Percentiles rank a stretch among this genome's conserved stretches.
phyloP scores from a whole-genome alignment of 2,329 filamentous ascomycete genomes.

The Clonostachys rhizophaga region DNA sequence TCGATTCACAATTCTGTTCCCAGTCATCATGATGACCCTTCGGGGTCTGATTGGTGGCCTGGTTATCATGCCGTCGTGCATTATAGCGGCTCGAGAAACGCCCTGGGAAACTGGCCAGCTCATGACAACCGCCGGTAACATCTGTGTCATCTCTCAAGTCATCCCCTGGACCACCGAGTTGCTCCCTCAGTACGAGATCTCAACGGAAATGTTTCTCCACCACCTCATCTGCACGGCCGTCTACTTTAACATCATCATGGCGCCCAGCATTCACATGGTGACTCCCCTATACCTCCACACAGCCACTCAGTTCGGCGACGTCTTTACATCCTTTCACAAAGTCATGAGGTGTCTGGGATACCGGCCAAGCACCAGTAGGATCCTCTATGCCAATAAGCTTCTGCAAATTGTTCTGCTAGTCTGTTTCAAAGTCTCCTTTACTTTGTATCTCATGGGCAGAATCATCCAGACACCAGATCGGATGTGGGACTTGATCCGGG shows the following conservation, averaged over 20 bases:
- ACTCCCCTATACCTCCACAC: slow-evolving; percentile 15
- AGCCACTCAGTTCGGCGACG: slow-evolving; percentile 14
- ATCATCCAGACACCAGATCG: slow-evolving; percentile 11
- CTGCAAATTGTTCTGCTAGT: slow-evolving; percentile 6
- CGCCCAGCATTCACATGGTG: too few species aligned
- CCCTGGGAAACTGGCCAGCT: slow-evolving; percentile 10
- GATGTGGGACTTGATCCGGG: slow-evolving; percentile 12
- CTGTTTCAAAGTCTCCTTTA: slow-evolving; percentile 7
- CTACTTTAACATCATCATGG: slow-evolving; percentile 10
- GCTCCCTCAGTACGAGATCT: slow-evolving; percentile 5
- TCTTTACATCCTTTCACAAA: slow-evolving; percentile 9
- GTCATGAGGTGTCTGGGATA: slow-evolving; percentile 11
- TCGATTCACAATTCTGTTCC: slow-evolving; percentile 4
- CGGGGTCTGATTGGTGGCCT: slow-evolving; percentile 4
- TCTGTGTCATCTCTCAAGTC: slow-evolving; percentile 15
- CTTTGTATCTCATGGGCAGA: slow-evolving; percentile 9
- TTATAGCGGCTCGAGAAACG: slow-evolving; percentile 10
- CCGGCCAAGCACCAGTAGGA: slow-evolving; percentile 6
- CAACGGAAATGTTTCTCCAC: slow-evolving; percentile 13
- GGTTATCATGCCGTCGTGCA: slow-evolving; percentile 7
- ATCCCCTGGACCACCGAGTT: slow-evolving; percentile 14
- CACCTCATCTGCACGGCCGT: slow-evolving; percentile 14
- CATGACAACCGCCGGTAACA: slow-evolving; percentile 9
- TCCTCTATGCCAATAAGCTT: slow-evolving; percentile 8
- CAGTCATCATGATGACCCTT: slow-evolving; percentile 8